phyloP scores from a whole-genome alignment of 2,329 filamentous ascomycete species.

The Fonsecaea pedrosoi region DNA sequence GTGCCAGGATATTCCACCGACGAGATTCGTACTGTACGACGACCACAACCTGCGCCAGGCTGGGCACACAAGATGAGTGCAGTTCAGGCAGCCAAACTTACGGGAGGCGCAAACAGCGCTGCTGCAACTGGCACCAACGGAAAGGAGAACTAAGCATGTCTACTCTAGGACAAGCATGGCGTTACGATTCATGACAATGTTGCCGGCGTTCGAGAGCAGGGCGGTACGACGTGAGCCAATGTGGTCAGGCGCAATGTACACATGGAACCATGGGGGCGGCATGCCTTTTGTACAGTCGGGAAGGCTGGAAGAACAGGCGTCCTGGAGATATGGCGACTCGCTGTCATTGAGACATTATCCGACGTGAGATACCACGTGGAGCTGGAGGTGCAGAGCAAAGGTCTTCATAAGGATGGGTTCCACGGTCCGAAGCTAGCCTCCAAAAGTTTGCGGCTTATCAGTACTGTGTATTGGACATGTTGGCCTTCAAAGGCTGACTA shows the following conservation, averaged over 20 bases:
- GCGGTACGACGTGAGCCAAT: background rate
- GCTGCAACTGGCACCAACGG: slow-evolving; percentile 16
- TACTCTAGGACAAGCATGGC: background rate
- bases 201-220: background rate
- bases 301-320: background rate
- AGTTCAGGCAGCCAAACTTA: slow-evolving; percentile 67
- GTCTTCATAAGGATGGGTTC: background rate
- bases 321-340: background rate
- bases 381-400: background rate
- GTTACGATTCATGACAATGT: background rate
- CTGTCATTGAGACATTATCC: background rate
- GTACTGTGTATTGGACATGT: background rate
- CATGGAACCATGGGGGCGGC: background rate
- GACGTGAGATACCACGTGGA: background rate
- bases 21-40: slow-evolving; percentile 90
- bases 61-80: slow-evolving; percentile 99
- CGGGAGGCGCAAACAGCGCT: slow-evolving; percentile 28
- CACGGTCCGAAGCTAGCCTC: background rate
- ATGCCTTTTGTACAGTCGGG: background rate
- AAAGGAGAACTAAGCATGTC: slow-evolving; percentile 26
- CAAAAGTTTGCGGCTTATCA: background rate
- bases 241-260: background rate
- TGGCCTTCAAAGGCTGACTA: background rate
- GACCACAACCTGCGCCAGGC: slow-evolving; percentile 82
- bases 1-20: slow-evolving; percentile 95